A percentile compares a stretch with the other conserved stretches of the same genome.
Conservation (phyloP, 2,329 filamentous ascomycete species). For the Teratosphaeria viscida region DNA sequence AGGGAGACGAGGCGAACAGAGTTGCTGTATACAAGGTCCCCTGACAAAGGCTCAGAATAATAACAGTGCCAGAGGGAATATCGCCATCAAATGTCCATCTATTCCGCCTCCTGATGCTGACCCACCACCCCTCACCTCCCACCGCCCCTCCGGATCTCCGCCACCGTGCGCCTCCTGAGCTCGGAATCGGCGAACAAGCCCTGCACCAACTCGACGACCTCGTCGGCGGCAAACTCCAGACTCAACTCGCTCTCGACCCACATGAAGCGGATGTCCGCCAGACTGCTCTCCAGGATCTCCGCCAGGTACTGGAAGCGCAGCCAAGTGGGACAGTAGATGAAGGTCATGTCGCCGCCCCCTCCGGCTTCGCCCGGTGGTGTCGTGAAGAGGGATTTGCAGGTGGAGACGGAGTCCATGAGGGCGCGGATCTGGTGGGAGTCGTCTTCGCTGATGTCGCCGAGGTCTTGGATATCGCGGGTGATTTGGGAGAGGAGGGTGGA, state of each 20-base stretch:
- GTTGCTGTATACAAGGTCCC: too few species aligned
- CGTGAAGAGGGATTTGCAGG: conserved; percentile 46
- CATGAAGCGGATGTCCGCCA: conserved; percentile 55
- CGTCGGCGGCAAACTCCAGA: conserved; percentile 50
- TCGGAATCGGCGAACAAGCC: conserved; percentile 55
- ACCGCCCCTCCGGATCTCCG: conserved; percentile 38
- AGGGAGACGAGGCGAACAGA: too few species aligned
- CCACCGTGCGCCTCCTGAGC: conserved; percentile 47
- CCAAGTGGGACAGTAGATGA: conserved; percentile 53
- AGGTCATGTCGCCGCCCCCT: conserved; percentile 37
- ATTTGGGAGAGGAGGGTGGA: conserved; percentile 49
- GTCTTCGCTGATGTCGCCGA: conserved; percentile 53
- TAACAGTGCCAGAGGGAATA: too few species aligned
- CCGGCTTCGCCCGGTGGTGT: conserved; percentile 20
- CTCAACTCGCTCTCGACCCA: conserved; percentile 56
- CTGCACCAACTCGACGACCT: conserved; percentile 53
- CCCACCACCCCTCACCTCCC: background rate
- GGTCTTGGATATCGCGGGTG: conserved; percentile 51
- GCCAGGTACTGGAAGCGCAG: conserved; percentile 54
- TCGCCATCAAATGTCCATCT: too few species aligned
- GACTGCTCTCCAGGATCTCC: conserved; percentile 51
- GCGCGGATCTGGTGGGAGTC: conserved; percentile 49
- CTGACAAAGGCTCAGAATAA: too few species aligned
- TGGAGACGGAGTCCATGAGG: conserved; percentile 46
- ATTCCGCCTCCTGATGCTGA: too few species aligned